Conservation (phyloP, 1,284 basidiomycete species). For the Irpex lacteus region DNA sequence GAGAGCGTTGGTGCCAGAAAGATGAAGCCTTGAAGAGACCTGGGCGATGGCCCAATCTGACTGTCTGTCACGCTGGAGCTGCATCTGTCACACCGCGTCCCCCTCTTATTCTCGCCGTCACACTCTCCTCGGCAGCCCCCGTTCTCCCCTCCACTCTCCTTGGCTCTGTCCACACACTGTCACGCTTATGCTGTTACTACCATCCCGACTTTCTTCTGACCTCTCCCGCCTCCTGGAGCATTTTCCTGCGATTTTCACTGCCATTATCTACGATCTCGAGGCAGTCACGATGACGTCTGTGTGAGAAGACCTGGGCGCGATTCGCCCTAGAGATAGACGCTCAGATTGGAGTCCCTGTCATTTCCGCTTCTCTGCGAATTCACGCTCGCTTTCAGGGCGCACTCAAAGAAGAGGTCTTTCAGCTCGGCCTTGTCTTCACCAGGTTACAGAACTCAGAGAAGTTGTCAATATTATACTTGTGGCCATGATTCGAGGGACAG, state of each 20-base stretch:
- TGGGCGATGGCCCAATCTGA: background rate
- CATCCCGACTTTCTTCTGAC: background rate
- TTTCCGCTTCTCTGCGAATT: no score
- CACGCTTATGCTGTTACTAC: background rate
- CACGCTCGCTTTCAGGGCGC: no score
- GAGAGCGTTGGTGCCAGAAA: constrained; percentile 4
- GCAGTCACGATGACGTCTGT: constrained; percentile 1
- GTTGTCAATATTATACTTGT: background rate
- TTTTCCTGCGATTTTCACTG: background rate
- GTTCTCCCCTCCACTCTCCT: background rate
- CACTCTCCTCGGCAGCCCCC: background rate
- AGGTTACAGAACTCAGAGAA: background rate
- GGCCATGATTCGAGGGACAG: no score
- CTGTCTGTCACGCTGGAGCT: background rate
- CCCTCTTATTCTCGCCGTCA: background rate
- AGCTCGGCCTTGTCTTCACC: no score
- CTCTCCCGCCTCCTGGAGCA: background rate
- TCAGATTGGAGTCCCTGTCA: background rate
- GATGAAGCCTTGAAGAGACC: background rate
- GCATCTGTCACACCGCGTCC: background rate
- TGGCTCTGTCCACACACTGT: background rate
- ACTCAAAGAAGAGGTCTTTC: no score
- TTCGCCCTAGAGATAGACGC: constrained; percentile 1
- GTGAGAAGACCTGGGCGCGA: background rate
- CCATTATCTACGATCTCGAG: background rate